Evolutionary conservation across 345 rosid genomes (phyloP).

Genomic region (Arabidopsis thaliana): TAIR10.1 NC_003070.9:17558001-17558500

Average conservation of each 20-base stretch:
- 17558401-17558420: constrained; percentile 70
- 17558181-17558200: neutral
- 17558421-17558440: constrained; percentile 73
- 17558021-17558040: no score
- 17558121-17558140: no score
- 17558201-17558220: constrained; percentile 15
- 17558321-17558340: constrained; percentile 53
- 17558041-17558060: no score
- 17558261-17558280: constrained; percentile 63
- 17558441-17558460: constrained; percentile 72
- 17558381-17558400: constrained; percentile 67
- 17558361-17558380: constrained; percentile 81
- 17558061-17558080: no score
- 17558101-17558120: no score
- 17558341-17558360: constrained; percentile 60
- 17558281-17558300: constrained; percentile 59
- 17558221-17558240: constrained; percentile 27
- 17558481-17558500: constrained; percentile 66
- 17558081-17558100: no score
- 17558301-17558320: constrained; percentile 61
- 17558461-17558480: constrained; percentile 60
- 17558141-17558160: no score
- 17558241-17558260: constrained; percentile 30
- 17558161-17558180: no score
- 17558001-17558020: no score